Conservation (phyloP, 352 stramenopile genomes). For the Pythium brassicae region DNA sequence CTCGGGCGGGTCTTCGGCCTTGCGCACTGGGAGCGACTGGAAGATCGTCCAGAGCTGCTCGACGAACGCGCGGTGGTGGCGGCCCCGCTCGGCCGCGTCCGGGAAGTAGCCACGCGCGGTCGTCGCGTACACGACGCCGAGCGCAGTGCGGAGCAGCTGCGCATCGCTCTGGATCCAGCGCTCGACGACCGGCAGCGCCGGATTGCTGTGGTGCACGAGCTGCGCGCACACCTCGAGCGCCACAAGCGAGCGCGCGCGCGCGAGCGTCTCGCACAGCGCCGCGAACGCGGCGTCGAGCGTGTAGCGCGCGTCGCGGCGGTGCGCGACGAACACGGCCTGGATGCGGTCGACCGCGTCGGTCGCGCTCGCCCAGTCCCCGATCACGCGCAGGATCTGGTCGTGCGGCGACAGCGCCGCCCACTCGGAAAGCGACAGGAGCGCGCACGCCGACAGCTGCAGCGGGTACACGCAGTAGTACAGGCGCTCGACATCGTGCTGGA, state of each 20-base stretch:
- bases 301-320: slow-evolving; percentile 27
- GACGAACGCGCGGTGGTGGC: slow-evolving; percentile 25
- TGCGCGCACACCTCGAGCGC: slow-evolving; percentile 45
- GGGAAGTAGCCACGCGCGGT: not conserved
- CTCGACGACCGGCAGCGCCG: slow-evolving; percentile 27
- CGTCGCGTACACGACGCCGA: slow-evolving; percentile 33
- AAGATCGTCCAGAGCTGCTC: slow-evolving; percentile 71
- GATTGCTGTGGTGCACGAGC: slow-evolving; percentile 61
- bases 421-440: slow-evolving; percentile 37
- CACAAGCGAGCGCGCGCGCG: slow-evolving; percentile 21
- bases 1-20: slow-evolving; percentile 39
- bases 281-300: slow-evolving; percentile 50
- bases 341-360: slow-evolving; percentile 35
- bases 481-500: slow-evolving; percentile 47
- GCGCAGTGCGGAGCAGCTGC: slow-evolving; percentile 47
- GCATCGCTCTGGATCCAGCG: slow-evolving; percentile 67
- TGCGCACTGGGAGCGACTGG: slow-evolving; percentile 67
- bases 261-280: slow-evolving; percentile 34
- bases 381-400: slow-evolving; percentile 48
- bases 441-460: slow-evolving; percentile 35
- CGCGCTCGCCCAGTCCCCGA: slow-evolving; percentile 23
- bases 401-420: slow-evolving; percentile 53
- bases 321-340: slow-evolving; percentile 40
- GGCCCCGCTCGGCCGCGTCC: not conserved
- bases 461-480: slow-evolving; percentile 58